These are phyloP conservation scores for Drechslera avenae DNA, from an alignment of 2,329 filamentous ascomycete genomes.

Conservation along the genomic window DNA sequence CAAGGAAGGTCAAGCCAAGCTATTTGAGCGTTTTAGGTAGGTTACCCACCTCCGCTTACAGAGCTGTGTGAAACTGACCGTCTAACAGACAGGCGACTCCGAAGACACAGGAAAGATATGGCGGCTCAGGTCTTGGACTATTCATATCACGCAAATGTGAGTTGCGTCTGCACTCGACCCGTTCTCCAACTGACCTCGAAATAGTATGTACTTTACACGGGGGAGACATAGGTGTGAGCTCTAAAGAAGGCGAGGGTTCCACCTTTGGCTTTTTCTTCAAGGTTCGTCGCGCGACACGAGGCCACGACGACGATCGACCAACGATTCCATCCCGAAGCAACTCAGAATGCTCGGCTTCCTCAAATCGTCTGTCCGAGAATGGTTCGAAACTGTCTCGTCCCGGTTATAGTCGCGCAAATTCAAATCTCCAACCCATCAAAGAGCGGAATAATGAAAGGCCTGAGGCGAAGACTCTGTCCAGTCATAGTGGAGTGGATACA, in stretches of 20 bases:
- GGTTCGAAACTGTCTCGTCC: constrained; percentile 24
- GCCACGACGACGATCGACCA: constrained; percentile 31
- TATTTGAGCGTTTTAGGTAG: constrained; percentile 53
- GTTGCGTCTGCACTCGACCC: background rate
- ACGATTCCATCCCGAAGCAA: constrained; percentile 29
- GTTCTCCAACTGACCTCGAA: background rate
- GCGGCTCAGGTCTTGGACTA: constrained; percentile 47
- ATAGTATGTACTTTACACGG: constrained; percentile 46
- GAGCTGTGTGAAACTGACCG: background rate
- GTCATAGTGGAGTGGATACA: constrained; percentile 16
- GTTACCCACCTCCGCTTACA: background rate
- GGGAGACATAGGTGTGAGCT: constrained; percentile 46
- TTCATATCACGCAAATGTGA: constrained; percentile 48
- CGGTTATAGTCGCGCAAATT: constrained; percentile 34
- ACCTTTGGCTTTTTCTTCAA: constrained; percentile 49
- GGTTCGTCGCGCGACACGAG: constrained; percentile 33
- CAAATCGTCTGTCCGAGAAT: constrained; percentile 10
- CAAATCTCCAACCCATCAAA: constrained; percentile 34
- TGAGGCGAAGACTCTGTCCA: constrained; percentile 10
- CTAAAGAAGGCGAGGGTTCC: constrained; percentile 43
- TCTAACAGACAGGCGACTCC: constrained; percentile 43
- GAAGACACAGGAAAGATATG: constrained; percentile 51
- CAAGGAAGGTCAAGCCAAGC: constrained; percentile 46
- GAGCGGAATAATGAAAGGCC: constrained; percentile 26
- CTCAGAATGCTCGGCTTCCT: constrained; percentile 26